Percentiles rank a stretch among this genome's conserved stretches.
These are phyloP conservation scores for Hypoxylon sp. DNA, from an alignment of 2,329 filamentous ascomycete species.

Conservation along the genomic window DNA sequence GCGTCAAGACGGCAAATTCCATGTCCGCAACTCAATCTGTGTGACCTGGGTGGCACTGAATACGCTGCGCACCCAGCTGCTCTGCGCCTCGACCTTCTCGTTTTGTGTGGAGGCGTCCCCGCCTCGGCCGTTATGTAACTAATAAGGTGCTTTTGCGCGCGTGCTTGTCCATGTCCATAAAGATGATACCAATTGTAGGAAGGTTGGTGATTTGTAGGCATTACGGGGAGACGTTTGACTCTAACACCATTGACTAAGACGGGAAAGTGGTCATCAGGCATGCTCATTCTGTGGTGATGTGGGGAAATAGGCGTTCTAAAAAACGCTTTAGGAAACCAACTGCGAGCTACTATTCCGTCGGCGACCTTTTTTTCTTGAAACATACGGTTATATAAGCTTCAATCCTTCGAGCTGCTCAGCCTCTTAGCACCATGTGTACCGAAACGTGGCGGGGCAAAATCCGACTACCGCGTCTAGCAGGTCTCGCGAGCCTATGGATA, in stretches of 20 bases:
- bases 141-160: conserved; percentile 25
- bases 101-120: conserved; percentile 24
- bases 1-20: conserved; percentile 3
- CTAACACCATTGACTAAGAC: conserved; percentile 6
- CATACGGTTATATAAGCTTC: conserved; percentile 30
- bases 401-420: conserved; percentile 38
- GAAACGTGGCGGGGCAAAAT: conserved; percentile 35
- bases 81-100: conserved; percentile 16
- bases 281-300: conserved; percentile 6
- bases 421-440: conserved; percentile 27
- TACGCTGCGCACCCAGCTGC: conserved; percentile 3
- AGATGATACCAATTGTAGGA: conserved; percentile 15
- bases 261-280: conserved; percentile 11
- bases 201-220: conserved; percentile 2
- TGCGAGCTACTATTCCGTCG: conserved; percentile 33
- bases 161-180: conserved; percentile 12
- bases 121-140: conserved; percentile 24
- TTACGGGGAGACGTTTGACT: conserved; percentile 14
- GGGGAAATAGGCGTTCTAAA: neutral
- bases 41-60: conserved; percentile 5
- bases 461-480: conserved; percentile 32
- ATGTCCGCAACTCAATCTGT: neutral
- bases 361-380: conserved; percentile 29
- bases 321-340: conserved; percentile 28
- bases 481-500: conserved; percentile 6